Evolutionary conservation across 805 yeast genomes (phyloP).

Genomic region (Zygoascus flipseniorum): DNA sequence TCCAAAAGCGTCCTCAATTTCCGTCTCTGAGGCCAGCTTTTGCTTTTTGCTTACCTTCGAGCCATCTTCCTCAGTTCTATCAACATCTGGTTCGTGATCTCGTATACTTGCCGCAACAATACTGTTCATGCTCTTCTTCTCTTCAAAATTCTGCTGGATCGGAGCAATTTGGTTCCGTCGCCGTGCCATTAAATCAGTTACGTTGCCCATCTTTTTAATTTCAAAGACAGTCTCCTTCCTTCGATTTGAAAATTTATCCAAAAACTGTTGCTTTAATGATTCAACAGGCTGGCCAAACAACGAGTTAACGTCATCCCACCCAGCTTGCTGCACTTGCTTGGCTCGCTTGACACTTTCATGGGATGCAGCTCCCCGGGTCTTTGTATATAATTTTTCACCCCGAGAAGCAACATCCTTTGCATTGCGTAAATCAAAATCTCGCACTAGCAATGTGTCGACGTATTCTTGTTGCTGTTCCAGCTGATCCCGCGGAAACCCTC

Average conservation of each 20-base stretch:
- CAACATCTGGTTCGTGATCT: slow-evolving; percentile 5
- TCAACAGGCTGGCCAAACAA: slow-evolving; percentile 44
- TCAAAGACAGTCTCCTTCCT: slow-evolving; percentile 91
- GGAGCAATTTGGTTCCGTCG: slow-evolving; percentile 86
- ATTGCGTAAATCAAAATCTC: slow-evolving; percentile 59
- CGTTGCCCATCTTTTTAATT: slow-evolving; percentile 45
- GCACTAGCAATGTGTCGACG: slow-evolving; percentile 48
- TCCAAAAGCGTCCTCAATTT: slow-evolving; percentile 31
- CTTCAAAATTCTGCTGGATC: slow-evolving; percentile 68
- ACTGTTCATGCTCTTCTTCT: slow-evolving; percentile 25
- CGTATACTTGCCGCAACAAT: slow-evolving; percentile 7
- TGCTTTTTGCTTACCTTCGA: slow-evolving; percentile 6
- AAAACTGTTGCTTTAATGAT: slow-evolving; percentile 59
- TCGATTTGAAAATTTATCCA: slow-evolving; percentile 64
- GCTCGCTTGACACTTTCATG: slow-evolving; percentile 77
- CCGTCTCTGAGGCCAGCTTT: slow-evolving; percentile 27
- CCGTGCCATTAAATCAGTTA: slow-evolving; percentile 75
- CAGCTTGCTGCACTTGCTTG: slow-evolving; percentile 51
- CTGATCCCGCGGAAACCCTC: slow-evolving; percentile 66
- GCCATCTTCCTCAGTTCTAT: background rate
- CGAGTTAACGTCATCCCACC: slow-evolving; percentile 87
- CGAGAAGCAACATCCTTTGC: slow-evolving; percentile 65
- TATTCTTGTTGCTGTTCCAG: slow-evolving; percentile 69
- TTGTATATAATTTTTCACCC: slow-evolving; percentile 81
- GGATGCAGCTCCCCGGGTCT: slow-evolving; percentile 83